phyloP scores from a whole-genome alignment of 306 rosid species.

The Rubus idaeus region DNA sequence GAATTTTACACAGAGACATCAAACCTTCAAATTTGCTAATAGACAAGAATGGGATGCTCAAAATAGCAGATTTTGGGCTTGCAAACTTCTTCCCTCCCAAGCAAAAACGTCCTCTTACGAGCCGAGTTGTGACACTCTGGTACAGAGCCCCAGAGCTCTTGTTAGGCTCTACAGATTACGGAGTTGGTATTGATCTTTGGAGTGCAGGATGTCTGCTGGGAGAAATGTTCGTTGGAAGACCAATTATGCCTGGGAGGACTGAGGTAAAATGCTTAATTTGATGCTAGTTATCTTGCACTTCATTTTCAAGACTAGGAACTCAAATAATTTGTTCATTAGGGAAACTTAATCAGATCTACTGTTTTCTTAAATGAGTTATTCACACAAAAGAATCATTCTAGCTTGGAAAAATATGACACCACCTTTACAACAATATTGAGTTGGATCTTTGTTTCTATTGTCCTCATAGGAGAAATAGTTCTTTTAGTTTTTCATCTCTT shows the following conservation, averaged over 20 bases:
- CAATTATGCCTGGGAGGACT: conserved; percentile 73
- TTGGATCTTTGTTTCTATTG: not conserved
- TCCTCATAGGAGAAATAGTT: not conserved
- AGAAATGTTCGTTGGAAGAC: conserved; percentile 67
- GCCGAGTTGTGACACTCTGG: conserved; percentile 86
- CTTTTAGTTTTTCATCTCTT: not conserved
- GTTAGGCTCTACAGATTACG: conserved; percentile 76
- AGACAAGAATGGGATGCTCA: conserved; percentile 56
- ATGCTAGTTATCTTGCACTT: not conserved
- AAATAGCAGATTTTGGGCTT: conserved; percentile 88
- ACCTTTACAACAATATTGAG: not conserved
- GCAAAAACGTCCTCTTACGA: conserved; percentile 51
- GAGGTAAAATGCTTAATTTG: conserved; percentile 56
- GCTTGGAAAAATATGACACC: not conserved
- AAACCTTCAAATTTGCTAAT: conserved; percentile 79
- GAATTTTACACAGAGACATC: conserved; percentile 67
- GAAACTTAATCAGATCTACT: not conserved
- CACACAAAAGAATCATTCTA: not conserved
- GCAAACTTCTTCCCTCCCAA: conserved; percentile 48
- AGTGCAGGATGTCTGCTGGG: conserved; percentile 79
- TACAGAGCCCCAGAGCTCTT: conserved; percentile 89
- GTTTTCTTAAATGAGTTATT: not conserved
- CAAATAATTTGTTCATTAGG: not conserved
- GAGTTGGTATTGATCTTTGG: conserved; percentile 81
- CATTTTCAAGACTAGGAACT: not conserved